These are phyloP conservation scores for Penicillium silybi DNA, from an alignment of 495 filamentous ascomycete genomes.

Conservation along the genomic window DNA sequence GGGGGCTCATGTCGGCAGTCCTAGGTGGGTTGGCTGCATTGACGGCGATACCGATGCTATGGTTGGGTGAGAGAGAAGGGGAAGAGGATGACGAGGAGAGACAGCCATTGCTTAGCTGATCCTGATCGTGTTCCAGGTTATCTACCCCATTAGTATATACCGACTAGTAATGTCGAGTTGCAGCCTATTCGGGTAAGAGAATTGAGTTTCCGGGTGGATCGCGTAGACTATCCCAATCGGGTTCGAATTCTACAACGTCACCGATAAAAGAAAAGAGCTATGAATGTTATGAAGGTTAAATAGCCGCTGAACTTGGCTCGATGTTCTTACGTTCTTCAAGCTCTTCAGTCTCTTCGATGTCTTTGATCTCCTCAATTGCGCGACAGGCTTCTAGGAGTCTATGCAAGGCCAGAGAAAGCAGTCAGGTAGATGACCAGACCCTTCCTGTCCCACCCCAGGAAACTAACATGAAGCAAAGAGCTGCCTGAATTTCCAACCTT, in stretches of 20 bases:
- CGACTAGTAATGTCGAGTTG: not conserved
- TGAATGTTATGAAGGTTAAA: too few relatives aligned
- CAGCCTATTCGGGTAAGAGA: conserved; percentile 4
- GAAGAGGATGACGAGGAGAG: not conserved
- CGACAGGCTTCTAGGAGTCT: not conserved
- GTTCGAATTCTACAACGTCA: not conserved
- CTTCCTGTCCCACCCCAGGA: not conserved
- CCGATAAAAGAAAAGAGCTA: too few relatives aligned
- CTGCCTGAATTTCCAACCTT: not conserved
- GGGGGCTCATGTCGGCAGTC: conserved; percentile 48
- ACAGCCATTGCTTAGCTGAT: not conserved
- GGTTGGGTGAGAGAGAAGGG: conserved; percentile 9
- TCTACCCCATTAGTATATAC: not conserved
- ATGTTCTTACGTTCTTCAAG: not conserved
- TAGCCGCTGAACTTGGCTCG: not conserved
- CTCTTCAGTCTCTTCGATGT: not conserved
- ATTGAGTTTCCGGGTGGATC: conserved; percentile 13
- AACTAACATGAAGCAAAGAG: conserved; percentile 3
- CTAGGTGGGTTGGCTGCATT: not conserved
- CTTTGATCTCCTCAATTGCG: not conserved
- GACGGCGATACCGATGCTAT: conserved; percentile 14
- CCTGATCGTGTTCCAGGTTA: conserved; percentile 1
- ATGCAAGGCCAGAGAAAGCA: not conserved
- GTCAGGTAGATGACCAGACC: not conserved
- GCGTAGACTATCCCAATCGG: conserved; percentile 19